Conservation (phyloP, 192 early-diverging fungal genomes). For the Dispira simplex region DNA sequence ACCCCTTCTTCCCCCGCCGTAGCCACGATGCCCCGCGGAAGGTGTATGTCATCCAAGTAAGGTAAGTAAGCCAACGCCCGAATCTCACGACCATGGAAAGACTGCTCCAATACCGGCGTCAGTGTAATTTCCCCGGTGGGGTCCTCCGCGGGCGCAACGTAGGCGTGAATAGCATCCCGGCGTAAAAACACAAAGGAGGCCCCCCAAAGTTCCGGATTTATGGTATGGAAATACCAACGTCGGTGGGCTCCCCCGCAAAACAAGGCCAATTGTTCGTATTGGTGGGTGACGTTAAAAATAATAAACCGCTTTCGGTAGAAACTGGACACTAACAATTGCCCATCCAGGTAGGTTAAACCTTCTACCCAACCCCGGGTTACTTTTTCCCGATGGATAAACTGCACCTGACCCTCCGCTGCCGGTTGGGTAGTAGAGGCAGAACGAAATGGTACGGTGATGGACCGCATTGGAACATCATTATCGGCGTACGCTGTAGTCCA, state of each 20-base stretch:
- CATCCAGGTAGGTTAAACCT: conserved; percentile 30
- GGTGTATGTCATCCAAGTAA: not conserved
- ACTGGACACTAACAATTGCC: conserved; percentile 39
- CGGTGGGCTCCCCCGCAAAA: conserved; percentile 60
- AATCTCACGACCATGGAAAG: conserved; percentile 16
- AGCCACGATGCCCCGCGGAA: not conserved
- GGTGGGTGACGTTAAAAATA: conserved; percentile 47
- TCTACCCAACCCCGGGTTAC: conserved; percentile 70
- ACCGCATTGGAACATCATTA: too few species aligned
- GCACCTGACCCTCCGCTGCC: not conserved
- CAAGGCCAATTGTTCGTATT: conserved; percentile 48
- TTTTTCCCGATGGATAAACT: conserved; percentile 30
- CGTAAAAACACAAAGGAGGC: conserved; percentile 42
- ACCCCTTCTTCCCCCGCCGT: conserved; percentile 21
- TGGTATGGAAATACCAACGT: conserved; percentile 45
- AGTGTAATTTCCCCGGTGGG: conserved; percentile 11
- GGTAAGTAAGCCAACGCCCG: not conserved
- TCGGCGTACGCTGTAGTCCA: too few species aligned
- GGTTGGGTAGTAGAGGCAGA: too few species aligned
- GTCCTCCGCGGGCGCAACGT: not conserved
- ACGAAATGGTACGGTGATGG: too few species aligned
- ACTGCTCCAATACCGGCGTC: conserved; percentile 9
- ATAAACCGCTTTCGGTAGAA: conserved; percentile 63
- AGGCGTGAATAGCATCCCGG: not conserved
- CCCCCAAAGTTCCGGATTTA: conserved; percentile 27